Evolutionary conservation across 495 filamentous ascomycete species (phyloP), one percentile per base, ranked within the genome.

Genomic region (Cercophora newfieldiana): DNA sequence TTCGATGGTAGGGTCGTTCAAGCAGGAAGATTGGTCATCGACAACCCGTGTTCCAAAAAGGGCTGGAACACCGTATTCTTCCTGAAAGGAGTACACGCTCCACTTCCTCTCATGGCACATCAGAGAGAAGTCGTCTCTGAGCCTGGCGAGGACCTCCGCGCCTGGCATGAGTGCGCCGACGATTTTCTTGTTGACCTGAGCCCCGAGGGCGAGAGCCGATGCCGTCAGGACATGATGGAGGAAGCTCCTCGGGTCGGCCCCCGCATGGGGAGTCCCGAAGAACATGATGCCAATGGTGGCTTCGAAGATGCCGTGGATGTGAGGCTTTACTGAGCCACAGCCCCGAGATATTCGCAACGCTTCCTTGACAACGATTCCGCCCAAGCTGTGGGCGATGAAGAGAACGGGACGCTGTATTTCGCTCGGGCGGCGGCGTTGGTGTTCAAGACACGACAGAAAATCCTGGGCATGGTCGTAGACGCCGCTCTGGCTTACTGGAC

Each of bases 381-480:
- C 78, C 1, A 79, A 53, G 59, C 77, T 80, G 63, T 80, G 77
- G 47, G 72, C 74, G 31, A 80, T 54, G 65, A 79, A 80, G 8
- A 80, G 48, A 21, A 75, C 56, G 12, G 73, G 73, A 22, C 70
- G 59, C 7, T 14, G 14, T 30, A n/a, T 58, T 29, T 69, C 51
- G 28, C 37, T 53, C 19, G 19, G 25, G 21, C 44, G 21, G 7
- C 33, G 62, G 7, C 67, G 54, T 21, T 24, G 21, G 55, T 30
- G 10, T n/a, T 68, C 66, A n/a, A 68, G 24, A 7, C 3, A 30
- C 19, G n/a, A 30, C 10, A 67, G 31, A 7, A 67, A 18, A 26
- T 63, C 53, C 33, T 29, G 14, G 8, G 59, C 59, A 49, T 67
- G 53, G 19, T 63, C 59, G 25, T 33, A 67, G 14, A 63, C 51